Conservation (phyloP, 2,329 filamentous ascomycete species). For the Exophiala oligosperma region DNA sequence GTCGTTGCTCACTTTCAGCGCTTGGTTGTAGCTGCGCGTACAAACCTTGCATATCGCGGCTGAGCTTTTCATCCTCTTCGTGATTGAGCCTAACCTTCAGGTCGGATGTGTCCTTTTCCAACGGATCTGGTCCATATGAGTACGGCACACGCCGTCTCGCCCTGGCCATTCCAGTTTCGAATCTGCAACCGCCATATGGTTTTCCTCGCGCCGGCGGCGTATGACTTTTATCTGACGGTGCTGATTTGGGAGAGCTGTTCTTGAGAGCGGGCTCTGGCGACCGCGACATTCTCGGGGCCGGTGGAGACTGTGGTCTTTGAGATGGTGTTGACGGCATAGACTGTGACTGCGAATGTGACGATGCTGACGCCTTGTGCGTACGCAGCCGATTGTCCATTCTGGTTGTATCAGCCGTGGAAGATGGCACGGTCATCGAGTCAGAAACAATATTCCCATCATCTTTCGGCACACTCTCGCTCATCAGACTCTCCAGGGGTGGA, state of each 20-base stretch:
- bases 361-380: not conserved
- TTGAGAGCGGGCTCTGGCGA: conserved; percentile 72
- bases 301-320: conserved; percentile 80
- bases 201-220: conserved; percentile 68
- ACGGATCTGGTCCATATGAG: conserved; percentile 75
- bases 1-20: conserved; percentile 71
- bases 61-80: conserved; percentile 73
- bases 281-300: conserved; percentile 74
- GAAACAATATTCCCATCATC: conserved; percentile 22
- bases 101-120: conserved; percentile 66
- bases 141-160: conserved; percentile 89
- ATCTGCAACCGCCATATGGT: conserved; percentile 73
- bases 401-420: conserved; percentile 1
- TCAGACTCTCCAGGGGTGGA: conserved; percentile 15
- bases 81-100: conserved; percentile 69
- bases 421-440: conserved; percentile 22
- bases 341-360: conserved; percentile 61
- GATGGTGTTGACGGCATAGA: conserved; percentile 93
- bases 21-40: conserved; percentile 85
- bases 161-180: conserved; percentile 81
- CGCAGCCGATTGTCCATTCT: conserved; percentile 12
- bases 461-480: conserved; percentile 20
- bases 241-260: conserved; percentile 84
- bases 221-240: conserved; percentile 84
- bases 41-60: conserved; percentile 78